Evolutionary conservation across 495 filamentous ascomycete genomes (phyloP).

Genomic region (Daldinia caldariorum): DNA sequence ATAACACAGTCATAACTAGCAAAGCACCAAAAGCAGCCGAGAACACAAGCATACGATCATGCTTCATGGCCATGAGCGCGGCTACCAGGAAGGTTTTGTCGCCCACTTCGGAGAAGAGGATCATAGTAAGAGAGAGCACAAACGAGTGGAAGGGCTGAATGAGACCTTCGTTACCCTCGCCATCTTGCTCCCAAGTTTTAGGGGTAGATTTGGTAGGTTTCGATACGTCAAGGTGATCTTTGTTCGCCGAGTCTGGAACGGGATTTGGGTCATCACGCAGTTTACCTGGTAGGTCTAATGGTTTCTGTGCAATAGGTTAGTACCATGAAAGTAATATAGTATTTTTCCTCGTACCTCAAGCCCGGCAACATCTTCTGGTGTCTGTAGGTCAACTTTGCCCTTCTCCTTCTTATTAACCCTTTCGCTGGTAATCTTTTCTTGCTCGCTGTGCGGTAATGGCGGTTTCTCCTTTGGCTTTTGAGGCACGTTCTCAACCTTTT

Average conservation of each 20-base stretch:
- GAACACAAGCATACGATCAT: conserved; percentile 92
- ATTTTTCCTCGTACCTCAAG: conserved; percentile 67
- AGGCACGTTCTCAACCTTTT: conserved; percentile 75
- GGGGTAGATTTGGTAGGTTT: conserved; percentile 56
- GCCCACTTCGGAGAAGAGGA: conserved; percentile 94
- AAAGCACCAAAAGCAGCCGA: conserved; percentile 91
- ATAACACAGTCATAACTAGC: conserved; percentile 94
- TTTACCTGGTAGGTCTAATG: conserved; percentile 79
- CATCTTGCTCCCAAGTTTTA: conserved; percentile 43
- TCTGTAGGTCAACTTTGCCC: conserved; percentile 53
- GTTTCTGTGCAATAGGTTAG: conserved; percentile 69
- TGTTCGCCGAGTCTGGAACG: conserved; percentile 71
- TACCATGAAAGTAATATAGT: background rate
- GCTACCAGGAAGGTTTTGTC: conserved; percentile 99
- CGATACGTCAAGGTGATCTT: conserved; percentile 73
- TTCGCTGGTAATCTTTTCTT: conserved; percentile 64
- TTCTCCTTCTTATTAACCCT: conserved; percentile 50
- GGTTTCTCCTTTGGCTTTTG: conserved; percentile 85
- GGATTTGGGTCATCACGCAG: conserved; percentile 82
- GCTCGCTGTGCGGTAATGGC: conserved; percentile 80
- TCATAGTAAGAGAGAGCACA: conserved; percentile 93
- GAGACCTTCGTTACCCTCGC: conserved; percentile 67
- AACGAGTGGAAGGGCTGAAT: conserved; percentile 92
- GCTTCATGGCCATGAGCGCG: conserved; percentile 98
- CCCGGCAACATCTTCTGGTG: conserved; percentile 61